Evolutionary conservation across 208 protist species (phyloP).

Genomic region (Trypanosoma lewisi): DNA sequence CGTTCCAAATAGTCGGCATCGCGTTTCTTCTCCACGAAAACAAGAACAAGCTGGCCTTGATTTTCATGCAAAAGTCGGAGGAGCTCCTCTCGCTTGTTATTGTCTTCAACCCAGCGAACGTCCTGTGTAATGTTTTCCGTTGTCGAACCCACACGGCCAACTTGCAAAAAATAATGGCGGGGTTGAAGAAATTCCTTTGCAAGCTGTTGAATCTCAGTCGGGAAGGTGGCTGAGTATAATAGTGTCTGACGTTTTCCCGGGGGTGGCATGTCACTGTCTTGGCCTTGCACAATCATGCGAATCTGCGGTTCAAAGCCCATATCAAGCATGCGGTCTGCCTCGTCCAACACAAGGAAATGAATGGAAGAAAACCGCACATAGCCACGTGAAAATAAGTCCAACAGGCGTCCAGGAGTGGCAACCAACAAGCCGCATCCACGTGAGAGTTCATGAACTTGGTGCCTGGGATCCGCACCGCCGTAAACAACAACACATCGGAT

Average conservation of each 20-base stretch:
- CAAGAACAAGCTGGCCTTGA: slow-evolving; percentile 72
- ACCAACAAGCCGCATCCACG: slow-evolving; percentile 94
- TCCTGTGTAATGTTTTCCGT: slow-evolving; percentile 97
- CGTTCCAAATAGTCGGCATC: slow-evolving; percentile 95
- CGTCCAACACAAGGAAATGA: slow-evolving; percentile 96
- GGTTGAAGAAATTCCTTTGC: slow-evolving; percentile 97
- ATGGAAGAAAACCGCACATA: slow-evolving; percentile 87
- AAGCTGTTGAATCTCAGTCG: slow-evolving; percentile 97
- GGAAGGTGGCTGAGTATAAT: slow-evolving; percentile 99
- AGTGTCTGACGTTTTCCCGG: slow-evolving; percentile 97
- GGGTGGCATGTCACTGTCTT: slow-evolving; percentile 93
- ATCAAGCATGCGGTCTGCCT: slow-evolving; percentile 99
- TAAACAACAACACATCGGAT: slow-evolving; percentile 96
- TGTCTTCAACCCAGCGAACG: slow-evolving; percentile 90
- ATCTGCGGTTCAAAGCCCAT: slow-evolving; percentile 99
- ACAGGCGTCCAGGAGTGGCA: slow-evolving; percentile 90
- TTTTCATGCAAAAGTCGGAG: slow-evolving; percentile 69
- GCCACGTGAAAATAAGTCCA: slow-evolving; percentile 83
- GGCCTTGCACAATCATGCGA: slow-evolving; percentile 96
- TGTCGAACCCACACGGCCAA: slow-evolving; percentile 98
- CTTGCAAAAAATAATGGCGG: slow-evolving; percentile 96
- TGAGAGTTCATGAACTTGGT: slow-evolving; percentile 96
- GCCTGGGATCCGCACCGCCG: slow-evolving; percentile 94
- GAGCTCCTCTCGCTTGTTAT: slow-evolving; percentile 77
- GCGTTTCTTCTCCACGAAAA: slow-evolving; percentile 99